These are phyloP conservation scores for Ilex paraguariensis DNA, from an alignment of 305 asterid species.

Conservation along the genomic window DNA sequence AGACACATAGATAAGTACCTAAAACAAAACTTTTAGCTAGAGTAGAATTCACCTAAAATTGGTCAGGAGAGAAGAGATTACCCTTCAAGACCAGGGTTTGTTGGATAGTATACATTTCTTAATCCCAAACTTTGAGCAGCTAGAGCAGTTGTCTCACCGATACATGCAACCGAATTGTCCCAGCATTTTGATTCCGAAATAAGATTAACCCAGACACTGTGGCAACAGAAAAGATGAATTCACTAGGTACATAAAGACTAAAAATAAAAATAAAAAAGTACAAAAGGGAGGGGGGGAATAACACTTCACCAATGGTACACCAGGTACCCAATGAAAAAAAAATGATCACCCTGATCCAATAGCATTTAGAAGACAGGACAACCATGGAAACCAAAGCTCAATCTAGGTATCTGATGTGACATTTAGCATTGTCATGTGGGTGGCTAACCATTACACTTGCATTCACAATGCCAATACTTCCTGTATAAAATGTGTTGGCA, in stretches of 20 bases:
- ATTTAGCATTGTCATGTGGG: no score
- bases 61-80: constrained; percentile 19
- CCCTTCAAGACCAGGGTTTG: constrained; percentile 90
- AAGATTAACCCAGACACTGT: constrained; percentile 80
- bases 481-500: no score
- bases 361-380: no score
- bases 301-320: no score
- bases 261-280: neutral
- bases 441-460: no score
- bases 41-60: neutral
- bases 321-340: no score
- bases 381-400: no score
- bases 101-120: constrained; percentile 66
- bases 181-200: constrained; percentile 50
- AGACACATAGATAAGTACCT: neutral
- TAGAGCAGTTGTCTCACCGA: constrained; percentile 91
- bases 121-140: constrained; percentile 76
- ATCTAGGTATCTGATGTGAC: no score
- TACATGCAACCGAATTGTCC: constrained; percentile 87
- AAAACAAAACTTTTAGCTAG: neutral
- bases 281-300: neutral
- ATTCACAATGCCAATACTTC: no score
- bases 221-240: constrained; percentile 5
- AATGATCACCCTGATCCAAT: no score
- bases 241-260: neutral